phyloP scores from a whole-genome alignment of 352 stramenopile genomes.

The Phytopythium aichiense region DNA sequence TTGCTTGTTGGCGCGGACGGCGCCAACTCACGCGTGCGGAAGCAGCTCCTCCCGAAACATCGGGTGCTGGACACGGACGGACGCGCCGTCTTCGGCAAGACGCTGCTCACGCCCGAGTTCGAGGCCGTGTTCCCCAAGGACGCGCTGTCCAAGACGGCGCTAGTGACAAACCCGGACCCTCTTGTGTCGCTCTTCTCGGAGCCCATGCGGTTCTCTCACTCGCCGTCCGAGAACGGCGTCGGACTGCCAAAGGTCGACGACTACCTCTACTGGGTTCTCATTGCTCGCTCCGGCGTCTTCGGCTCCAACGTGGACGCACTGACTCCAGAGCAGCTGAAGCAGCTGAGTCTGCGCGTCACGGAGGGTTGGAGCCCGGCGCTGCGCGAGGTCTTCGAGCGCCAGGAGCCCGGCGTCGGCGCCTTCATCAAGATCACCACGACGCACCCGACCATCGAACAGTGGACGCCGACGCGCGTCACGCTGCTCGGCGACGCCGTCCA shows the following conservation, averaged over 20 bases:
- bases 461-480: slow-evolving; percentile 41
- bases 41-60: slow-evolving; percentile 40
- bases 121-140: slow-evolving; percentile 38
- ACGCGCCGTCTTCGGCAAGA: slow-evolving; percentile 64
- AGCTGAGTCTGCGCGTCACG: slow-evolving; percentile 40
- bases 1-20: slow-evolving; percentile 54
- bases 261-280: slow-evolving; percentile 60
- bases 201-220: slow-evolving; percentile 17
- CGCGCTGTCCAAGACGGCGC: slow-evolving; percentile 25
- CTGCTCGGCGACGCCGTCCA: slow-evolving; percentile 57
- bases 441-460: slow-evolving; percentile 33
- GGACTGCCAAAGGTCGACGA: slow-evolving; percentile 25
- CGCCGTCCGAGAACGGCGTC: slow-evolving; percentile 9
- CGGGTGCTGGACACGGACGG: slow-evolving; percentile 51
- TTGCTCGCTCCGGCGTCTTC: slow-evolving; percentile 41
- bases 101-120: slow-evolving; percentile 42
- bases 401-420: slow-evolving; percentile 37
- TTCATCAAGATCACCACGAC: slow-evolving; percentile 59
- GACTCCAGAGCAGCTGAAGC: slow-evolving; percentile 32
- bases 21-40: slow-evolving; percentile 49
- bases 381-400: slow-evolving; percentile 32
- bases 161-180: slow-evolving; percentile 33
- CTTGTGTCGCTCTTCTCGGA: slow-evolving; percentile 55
- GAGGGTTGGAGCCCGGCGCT: slow-evolving; percentile 36
- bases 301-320: slow-evolving; percentile 30